A percentile compares a stretch with the other conserved stretches of the same genome.
Conservation (phyloP, 75 land plant genomes). For the Cunninghamia lanceolata region DNA sequence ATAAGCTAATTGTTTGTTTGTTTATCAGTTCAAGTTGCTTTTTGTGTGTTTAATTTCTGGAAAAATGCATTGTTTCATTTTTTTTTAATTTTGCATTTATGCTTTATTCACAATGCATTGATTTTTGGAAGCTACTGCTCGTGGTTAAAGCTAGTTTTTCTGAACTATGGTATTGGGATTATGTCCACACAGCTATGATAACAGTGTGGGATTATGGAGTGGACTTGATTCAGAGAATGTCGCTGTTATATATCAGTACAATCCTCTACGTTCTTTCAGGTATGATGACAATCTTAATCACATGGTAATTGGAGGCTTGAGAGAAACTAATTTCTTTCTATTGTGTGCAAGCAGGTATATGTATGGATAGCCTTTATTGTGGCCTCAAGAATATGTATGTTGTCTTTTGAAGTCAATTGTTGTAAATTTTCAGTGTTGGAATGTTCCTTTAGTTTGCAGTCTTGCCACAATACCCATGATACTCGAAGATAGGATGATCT, state of each 20-base stretch:
- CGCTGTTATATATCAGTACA: conserved; percentile 32
- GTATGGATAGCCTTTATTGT: neutral
- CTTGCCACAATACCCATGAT: neutral
- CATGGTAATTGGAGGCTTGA: neutral
- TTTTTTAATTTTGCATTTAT: neutral
- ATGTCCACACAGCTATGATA: conserved; percentile 39
- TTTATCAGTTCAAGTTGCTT: neutral
- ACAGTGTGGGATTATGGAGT: conserved; percentile 42
- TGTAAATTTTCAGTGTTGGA: neutral
- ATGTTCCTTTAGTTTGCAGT: neutral
- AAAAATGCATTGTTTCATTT: neutral
- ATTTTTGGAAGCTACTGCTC: neutral
- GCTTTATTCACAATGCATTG: neutral
- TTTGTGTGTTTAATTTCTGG: neutral
- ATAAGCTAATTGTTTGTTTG: neutral
- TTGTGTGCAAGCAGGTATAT: neutral
- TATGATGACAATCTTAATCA: conserved; percentile 9
- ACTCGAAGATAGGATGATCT: neutral
- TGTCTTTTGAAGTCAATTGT: neutral
- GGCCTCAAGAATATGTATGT: neutral
- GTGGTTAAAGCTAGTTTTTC: neutral
- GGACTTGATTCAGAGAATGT: conserved; percentile 30
- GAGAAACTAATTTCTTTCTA: neutral
- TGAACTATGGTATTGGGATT: neutral
- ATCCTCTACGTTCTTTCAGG: conserved; percentile 65